A percentile compares a stretch with the other conserved stretches of the same genome.
Conservation (phyloP, 148 eudicot genomes). For the Bassia scoparia region DNA sequence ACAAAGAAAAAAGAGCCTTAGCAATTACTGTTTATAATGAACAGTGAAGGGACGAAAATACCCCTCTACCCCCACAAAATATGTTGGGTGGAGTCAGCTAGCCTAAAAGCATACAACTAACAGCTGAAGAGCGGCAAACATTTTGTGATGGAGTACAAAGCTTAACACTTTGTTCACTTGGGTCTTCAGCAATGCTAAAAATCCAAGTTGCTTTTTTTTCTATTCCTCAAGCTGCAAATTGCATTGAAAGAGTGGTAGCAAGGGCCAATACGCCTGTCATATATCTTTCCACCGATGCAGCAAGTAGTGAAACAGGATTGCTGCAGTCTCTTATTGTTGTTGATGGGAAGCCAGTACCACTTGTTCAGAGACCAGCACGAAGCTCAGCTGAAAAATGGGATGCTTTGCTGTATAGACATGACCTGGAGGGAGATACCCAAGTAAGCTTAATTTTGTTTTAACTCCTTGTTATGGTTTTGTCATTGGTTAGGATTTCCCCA, state of each 20-base stretch:
- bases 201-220: conserved; percentile 90
- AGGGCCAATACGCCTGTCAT: conserved; percentile 75
- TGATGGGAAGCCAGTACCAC: conserved; percentile 81
- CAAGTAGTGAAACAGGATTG: conserved; percentile 85
- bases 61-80: no score
- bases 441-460: conserved; percentile 35
- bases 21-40: no score
- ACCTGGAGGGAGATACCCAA: conserved; percentile 71
- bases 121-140: no score
- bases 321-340: conserved; percentile 63
- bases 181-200: conserved; percentile 74
- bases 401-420: conserved; percentile 84
- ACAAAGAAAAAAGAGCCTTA: no score
- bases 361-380: conserved; percentile 69
- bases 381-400: conserved; percentile 95
- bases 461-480: neutral
- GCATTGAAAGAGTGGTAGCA: conserved; percentile 70
- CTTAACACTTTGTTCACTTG: conserved; percentile 12
- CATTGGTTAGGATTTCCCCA: no score
- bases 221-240: conserved; percentile 91
- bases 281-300: conserved; percentile 98
- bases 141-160: no score
- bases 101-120: no score
- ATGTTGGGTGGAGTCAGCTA: no score
- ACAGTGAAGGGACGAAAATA: no score